These are phyloP conservation scores for Metschnikowia lunata DNA, from an alignment of 805 yeast species.

Conservation along the genomic window DNA sequence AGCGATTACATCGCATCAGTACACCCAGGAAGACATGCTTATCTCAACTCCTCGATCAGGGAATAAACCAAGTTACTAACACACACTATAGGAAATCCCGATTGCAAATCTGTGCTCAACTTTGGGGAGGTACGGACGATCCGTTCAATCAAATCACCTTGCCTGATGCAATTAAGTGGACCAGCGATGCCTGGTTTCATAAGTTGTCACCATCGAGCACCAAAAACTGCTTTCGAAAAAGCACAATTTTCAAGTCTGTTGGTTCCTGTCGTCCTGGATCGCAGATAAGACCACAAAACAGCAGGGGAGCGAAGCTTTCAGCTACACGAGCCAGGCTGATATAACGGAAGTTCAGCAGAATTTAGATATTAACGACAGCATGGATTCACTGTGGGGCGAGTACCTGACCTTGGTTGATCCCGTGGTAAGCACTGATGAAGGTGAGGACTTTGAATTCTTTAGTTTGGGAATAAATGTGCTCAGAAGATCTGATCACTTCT, in stretches of 20 bases:
- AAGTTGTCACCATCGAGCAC: background rate
- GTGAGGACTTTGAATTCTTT: background rate
- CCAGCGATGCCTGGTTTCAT: background rate
- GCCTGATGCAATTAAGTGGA: background rate
- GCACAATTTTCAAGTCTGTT: background rate
- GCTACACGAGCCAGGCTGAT: background rate
- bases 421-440: background rate
- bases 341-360: background rate
- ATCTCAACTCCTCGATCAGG: conserved; percentile 2
- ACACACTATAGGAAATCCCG: background rate
- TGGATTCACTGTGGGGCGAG: background rate
- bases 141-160: background rate
- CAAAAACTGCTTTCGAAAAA: background rate
- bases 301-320: background rate
- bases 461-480: background rate
- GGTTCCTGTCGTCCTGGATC: background rate
- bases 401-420: background rate
- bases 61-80: background rate
- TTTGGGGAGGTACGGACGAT: background rate
- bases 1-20: no score
- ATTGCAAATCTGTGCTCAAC: background rate
- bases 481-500: background rate
- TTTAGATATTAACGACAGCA: background rate
- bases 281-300: background rate
- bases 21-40: background rate